Evolutionary conservation across 441 rosid genomes (phyloP).

Genomic region (Jatropha multifida): DNA sequence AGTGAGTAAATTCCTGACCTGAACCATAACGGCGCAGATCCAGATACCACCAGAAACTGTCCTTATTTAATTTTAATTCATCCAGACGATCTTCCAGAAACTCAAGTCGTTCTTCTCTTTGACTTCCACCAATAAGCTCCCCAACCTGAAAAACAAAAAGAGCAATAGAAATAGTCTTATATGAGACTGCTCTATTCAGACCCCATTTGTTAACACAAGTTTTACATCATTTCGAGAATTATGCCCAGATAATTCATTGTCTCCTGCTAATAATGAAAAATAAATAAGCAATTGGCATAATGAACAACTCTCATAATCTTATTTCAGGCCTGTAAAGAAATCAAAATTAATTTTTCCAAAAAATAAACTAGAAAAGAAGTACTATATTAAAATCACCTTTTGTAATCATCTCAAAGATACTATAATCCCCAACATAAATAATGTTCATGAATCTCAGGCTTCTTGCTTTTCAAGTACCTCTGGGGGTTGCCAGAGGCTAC

Average conservation of each 20-base stretch:
- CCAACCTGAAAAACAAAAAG: slow-evolving; percentile 53
- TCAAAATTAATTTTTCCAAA: background rate
- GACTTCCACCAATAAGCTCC: slow-evolving; percentile 99
- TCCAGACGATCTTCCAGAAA: slow-evolving; percentile 77
- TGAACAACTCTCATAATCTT: background rate
- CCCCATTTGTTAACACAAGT: background rate
- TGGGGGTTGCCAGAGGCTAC: background rate
- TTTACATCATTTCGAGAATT: background rate
- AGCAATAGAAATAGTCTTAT: background rate
- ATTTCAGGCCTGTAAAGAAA: background rate
- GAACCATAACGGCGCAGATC: slow-evolving; percentile 94
- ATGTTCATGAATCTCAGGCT: background rate
- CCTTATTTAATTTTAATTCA: slow-evolving; percentile 70
- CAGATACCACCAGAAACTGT: slow-evolving; percentile 96
- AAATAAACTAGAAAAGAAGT: background rate
- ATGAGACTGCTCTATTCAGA: background rate
- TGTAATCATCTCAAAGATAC: background rate
- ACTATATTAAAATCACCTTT: background rate
- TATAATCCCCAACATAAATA: background rate
- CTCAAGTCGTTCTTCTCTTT: slow-evolving; percentile 93
- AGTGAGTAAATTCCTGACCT: slow-evolving; percentile 41
- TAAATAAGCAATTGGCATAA: background rate
- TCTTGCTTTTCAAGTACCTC: background rate
- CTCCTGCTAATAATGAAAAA: background rate
- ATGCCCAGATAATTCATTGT: background rate